Evolutionary conservation across 192 early-diverging fungal species (phyloP).

Genomic region (Gaertneriomyces semiglobifer): DNA sequence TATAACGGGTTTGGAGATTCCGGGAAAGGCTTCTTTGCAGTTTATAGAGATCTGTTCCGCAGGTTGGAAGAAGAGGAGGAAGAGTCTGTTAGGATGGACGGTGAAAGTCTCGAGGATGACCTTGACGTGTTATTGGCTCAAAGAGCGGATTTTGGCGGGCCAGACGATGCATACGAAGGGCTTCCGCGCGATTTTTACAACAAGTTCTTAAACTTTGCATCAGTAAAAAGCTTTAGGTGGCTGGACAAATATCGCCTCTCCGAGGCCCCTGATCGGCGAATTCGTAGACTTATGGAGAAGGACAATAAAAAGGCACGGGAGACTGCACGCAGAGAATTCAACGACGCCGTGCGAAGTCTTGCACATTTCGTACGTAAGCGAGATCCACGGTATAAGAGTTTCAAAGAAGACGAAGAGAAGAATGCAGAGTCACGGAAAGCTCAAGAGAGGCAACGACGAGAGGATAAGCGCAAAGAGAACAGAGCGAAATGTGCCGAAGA

Average conservation of each 20-base stretch:
- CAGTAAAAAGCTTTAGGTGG: conserved; percentile 90
- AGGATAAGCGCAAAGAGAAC: conserved; percentile 49
- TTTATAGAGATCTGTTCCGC: conserved; percentile 77
- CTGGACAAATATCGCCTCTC: conserved; percentile 79
- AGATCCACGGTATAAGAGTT: conserved; percentile 83
- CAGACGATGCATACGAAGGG: conserved; percentile 63
- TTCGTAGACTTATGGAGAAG: conserved; percentile 83
- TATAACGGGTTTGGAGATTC: conserved; percentile 72
- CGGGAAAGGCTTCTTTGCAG: conserved; percentile 70
- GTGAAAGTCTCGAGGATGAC: conserved; percentile 35
- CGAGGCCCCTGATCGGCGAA: conserved; percentile 76
- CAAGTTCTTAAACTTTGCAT: conserved; percentile 77
- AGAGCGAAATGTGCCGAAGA: conserved; percentile 28
- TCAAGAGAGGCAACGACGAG: conserved; percentile 55
- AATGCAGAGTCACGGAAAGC: conserved; percentile 59
- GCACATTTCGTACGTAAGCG: conserved; percentile 77
- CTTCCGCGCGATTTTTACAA: conserved; percentile 50
- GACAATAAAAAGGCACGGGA: conserved; percentile 86
- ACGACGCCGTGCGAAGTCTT: conserved; percentile 55
- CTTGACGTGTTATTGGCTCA: conserved; percentile 37
- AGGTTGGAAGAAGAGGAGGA: conserved; percentile 78
- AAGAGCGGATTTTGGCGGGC: conserved; percentile 64
- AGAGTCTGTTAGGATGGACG: conserved; percentile 44
- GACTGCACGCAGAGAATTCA: conserved; percentile 51
- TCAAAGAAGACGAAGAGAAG: conserved; percentile 54